Base-by-base conservation (phyloP, 2,329 filamentous ascomycete genomes). In the Aspergillus pseudoviridinutans region DNA sequence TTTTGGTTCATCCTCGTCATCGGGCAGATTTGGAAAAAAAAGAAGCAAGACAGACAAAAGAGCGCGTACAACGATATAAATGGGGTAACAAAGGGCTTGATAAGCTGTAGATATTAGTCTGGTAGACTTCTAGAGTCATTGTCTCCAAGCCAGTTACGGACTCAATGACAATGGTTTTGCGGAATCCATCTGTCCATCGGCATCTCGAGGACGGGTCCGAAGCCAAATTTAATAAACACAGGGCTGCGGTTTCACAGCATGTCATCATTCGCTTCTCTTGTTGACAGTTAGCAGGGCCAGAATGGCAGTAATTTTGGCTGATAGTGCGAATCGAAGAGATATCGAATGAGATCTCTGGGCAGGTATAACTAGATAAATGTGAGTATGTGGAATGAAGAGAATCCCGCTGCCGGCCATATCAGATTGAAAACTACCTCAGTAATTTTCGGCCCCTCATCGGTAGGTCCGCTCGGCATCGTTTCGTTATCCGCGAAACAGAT, bases 351-450 rank as follows among this genome's bases (percentile, higher is more conserved):
- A 3, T 17, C 14, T 17, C 14, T 17, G 32, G 6, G 32, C 5
- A 38, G 32, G 14, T 38, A 35, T 38, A 38, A 17, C 32, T 22
- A 24, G 44, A 14, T 17, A 20, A 24, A 22, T 27, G 44, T 24
- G 12, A 25, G 44, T 27, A 47, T 14, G 1, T n/a, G 4, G 8
- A 27, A 25, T 27, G 24, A 49, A 51, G 27, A 12, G 46, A 17
- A 10, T 38, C 14, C 51, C 53, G 50, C 47, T 22, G 56, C 56
- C 60, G 58, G 61, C 55, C 58, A 55, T 52, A 60, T 74, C 70
- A 72, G 73, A 75, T 76, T 77, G 75, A 77, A 76, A 76, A 77
- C 74, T 76, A 77, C 71, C 66, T 65, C 68, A 63, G 50, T 44
- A 61, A 58, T 59, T 59, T 58, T 59, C 64, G 61, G 66, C 70